Base-by-base conservation (phyloP, 345 rosid genomes). In the Citrus mangshanensis region DNA sequence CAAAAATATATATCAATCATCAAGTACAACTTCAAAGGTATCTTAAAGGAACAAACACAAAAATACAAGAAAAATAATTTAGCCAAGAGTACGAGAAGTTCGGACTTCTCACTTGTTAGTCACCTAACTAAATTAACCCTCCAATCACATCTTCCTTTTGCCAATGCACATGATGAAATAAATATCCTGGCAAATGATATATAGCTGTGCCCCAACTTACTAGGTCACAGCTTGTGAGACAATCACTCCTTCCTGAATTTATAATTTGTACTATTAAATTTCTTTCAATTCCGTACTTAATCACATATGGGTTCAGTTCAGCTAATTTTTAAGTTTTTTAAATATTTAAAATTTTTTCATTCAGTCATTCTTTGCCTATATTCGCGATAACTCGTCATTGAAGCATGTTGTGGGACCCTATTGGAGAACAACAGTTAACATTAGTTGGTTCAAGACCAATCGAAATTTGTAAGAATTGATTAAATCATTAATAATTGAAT, bases 241-340 rank as follows among this genome's bases (percentile, higher is more conserved):
- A 46, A 40, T 42, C 27, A 63, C 12, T 63, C 19, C 16, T n/a
- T 49, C 38, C 12, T 18, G 2, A 2, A 61, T 13, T 8, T 9
- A 54, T 37, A 73, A n/a, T 38, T 22, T 10, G 51, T 40, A 22
- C 19, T 7, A 25, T 30, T 38, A 21, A 73, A 65, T 32, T 38
- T 74, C 21, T 18, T 38, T 74, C 13, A 19, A 35, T 64, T 81
- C 77, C 83, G 70, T 77, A 71, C 69, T 55, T 56, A 66, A 67
- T 73, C 35, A 35, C 27, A 25, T 1, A 18, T 30, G 3, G 25
- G 46, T 21, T 3, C 22, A 46, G 51, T 13, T 46, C 51, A 3
- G 37, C 42, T 42, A 6, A 56, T 24, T n/a, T 76, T 25, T 9
- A 40, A 8, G 46, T 3, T 46, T 46, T 46, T 46, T 3, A 0